A percentile compares a stretch with the other conserved stretches of the same genome.
Conservation (phyloP, 1,139 yeast genomes). For the Candida albicans region DNA sequence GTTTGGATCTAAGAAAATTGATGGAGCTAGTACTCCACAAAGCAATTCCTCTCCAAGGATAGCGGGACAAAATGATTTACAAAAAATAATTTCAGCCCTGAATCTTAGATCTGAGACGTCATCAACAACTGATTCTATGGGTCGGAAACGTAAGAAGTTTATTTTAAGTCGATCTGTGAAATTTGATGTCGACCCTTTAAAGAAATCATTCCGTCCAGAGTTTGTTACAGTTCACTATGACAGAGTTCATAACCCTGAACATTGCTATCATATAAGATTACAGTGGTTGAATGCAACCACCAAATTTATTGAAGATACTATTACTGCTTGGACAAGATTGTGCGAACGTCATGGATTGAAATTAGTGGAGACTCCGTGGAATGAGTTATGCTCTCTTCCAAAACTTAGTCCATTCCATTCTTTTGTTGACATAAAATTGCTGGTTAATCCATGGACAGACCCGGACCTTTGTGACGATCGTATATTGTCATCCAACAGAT, state of each 20-base stretch:
- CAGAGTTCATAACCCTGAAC: conserved; percentile 90
- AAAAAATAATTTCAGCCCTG: conserved; percentile 14
- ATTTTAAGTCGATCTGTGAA: conserved; percentile 61
- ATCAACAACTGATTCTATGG: conserved; percentile 32
- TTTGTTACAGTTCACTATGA: conserved; percentile 84
- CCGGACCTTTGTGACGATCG: conserved; percentile 54
- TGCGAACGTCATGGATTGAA: conserved; percentile 86
- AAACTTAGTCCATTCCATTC: conserved; percentile 84
- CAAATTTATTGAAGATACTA: conserved; percentile 83
- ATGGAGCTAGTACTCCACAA: conserved; percentile 19
- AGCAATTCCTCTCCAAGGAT: conserved; percentile 34
- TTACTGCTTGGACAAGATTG: conserved; percentile 74
- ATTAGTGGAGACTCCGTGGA: conserved; percentile 92
- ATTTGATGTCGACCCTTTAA: conserved; percentile 74
- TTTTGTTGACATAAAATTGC: conserved; percentile 64
- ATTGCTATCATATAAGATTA: conserved; percentile 85
- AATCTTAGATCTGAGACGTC: conserved; percentile 31
- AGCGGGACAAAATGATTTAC: conserved; percentile 15
- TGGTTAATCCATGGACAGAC: conserved; percentile 67
- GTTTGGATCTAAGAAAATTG: conserved; percentile 30
- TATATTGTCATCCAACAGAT: conserved; percentile 47
- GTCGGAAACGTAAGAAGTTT: conserved; percentile 26
- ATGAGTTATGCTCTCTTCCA: conserved; percentile 78
- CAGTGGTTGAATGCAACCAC: conserved; percentile 95
- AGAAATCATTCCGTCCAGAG: conserved; percentile 76